Base-by-base conservation (phyloP, 2,329 filamentous ascomycete genomes). In the Colletotrichum echinochloae region DNA sequence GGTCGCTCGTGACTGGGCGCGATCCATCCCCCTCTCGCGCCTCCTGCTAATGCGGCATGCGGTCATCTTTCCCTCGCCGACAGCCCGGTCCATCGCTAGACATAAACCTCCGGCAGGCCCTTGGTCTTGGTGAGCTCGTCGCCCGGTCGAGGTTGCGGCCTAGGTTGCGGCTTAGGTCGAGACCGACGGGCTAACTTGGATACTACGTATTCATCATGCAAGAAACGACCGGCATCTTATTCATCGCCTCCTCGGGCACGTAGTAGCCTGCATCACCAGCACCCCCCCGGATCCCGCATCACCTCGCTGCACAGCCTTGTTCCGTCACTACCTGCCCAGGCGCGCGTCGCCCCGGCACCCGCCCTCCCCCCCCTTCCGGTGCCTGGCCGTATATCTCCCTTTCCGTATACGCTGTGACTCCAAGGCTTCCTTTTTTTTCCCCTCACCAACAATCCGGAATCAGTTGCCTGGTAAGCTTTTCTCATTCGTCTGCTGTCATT, bases 51-150 rank as follows among this genome's bases (percentile, higher is more conserved):
- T 51, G 28, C 39, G 54, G 18, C 64, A 67, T 70, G 51, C 66
- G 65, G 54, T 65, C 60, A 69, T 65, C 66, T 48, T 48, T n/a
- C 54, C 33, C 26, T 61, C 60, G 49, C 66, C 55, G 61, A 65
- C 66, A 51, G 33, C 44, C 41, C 41, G 46, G 56, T 39, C 65
- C 39, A 49, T 48, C 23, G 18, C 44, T 12, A 48, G 48, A 33
- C 18, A 30, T 41, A 60, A 60, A 59, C 41, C 30, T 49, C 60
- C 48, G 46, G 46, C 7, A 26, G 30, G 33, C 48, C 49, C 65
- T 55, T 55, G 26, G 33, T 37, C 20, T 14, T 51, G 14, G 35
- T 37, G 41, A 33, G 18, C 39, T 26, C 35, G 46, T 41, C 20
- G 56, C 51, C 67, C 35, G 64, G 63, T 49, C 35, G 28, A 62